Conservation (phyloP, 805 yeast genomes). For the Yamadazyma tumulicola region DNA sequence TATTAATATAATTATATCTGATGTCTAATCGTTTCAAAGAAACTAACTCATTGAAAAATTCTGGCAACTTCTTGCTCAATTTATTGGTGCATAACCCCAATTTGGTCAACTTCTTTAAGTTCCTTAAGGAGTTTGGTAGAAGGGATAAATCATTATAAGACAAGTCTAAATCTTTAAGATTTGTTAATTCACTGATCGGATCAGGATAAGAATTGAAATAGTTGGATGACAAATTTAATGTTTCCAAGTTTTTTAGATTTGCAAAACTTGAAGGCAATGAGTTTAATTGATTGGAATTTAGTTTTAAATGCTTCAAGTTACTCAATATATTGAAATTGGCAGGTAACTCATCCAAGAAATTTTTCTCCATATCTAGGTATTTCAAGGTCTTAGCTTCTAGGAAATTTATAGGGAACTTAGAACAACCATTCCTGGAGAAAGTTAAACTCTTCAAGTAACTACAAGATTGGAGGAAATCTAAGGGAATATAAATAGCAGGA, state of each 20-base stretch:
- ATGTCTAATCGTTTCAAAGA: constrained; percentile 71
- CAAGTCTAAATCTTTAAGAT: constrained; percentile 66
- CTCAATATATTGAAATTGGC: constrained; percentile 49
- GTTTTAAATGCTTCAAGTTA: constrained; percentile 54
- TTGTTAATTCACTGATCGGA: constrained; percentile 55
- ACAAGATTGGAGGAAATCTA: constrained; percentile 83
- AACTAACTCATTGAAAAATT: constrained; percentile 47
- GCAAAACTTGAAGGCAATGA: constrained; percentile 60
- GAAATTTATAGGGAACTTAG: constrained; percentile 70
- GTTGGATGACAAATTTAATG: constrained; percentile 79
- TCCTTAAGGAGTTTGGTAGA: constrained; percentile 61
- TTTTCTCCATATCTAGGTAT: constrained; percentile 71
- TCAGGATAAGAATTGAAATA: constrained; percentile 60
- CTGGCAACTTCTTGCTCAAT: constrained; percentile 51
- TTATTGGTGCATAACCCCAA: constrained; percentile 75
- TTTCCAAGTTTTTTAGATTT: constrained; percentile 48
- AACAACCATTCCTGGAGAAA: constrained; percentile 70
- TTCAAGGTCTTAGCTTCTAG: constrained; percentile 65
- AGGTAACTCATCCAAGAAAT: constrained; percentile 66
- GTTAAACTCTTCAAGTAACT: constrained; percentile 63
- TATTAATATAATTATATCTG: constrained; percentile 60
- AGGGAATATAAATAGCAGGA: constrained; percentile 79
- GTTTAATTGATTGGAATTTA: constrained; percentile 73
- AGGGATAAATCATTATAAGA: constrained; percentile 70
- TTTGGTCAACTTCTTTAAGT: constrained; percentile 58